A percentile compares a stretch with the other conserved stretches of the same genome.
Evolutionary conservation across 441 rosid species (phyloP).

Genomic region (Gossypium laxum): DNA sequence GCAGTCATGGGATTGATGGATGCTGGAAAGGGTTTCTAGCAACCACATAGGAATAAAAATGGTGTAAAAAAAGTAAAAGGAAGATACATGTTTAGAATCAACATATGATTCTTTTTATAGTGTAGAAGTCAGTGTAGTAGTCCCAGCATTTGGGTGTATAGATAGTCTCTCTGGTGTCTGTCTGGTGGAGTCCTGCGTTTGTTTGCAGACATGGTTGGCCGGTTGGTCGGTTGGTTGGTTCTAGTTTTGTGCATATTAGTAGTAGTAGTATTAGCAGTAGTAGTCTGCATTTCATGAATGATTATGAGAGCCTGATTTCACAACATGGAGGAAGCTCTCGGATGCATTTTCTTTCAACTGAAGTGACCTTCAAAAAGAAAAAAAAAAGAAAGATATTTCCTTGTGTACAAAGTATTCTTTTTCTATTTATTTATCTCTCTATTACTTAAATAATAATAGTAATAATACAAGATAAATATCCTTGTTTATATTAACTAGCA

Average conservation of each 20-base stretch:
- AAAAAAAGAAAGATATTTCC: neutral
- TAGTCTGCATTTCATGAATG: conserved; percentile 20
- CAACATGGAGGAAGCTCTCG: conserved; percentile 33
- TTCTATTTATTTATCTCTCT: neutral
- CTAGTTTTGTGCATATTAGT: conserved; percentile 38
- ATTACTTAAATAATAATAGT: neutral
- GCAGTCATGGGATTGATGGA: conserved; percentile 38
- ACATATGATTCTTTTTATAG: conserved; percentile 58
- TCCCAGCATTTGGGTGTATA: conserved; percentile 54
- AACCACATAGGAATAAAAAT: conserved; percentile 32
- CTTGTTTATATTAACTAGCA: too few relatives aligned
- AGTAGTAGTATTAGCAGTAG: conserved; percentile 21
- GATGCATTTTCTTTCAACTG: conserved; percentile 8
- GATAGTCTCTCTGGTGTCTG: conserved; percentile 45
- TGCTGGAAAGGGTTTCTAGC: conserved; percentile 42
- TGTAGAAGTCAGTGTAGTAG: conserved; percentile 5
- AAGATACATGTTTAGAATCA: conserved; percentile 43
- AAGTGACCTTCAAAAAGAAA: neutral
- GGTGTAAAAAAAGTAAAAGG: conserved; percentile 14
- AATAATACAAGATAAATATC: too few relatives aligned
- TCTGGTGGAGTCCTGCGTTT: conserved; percentile 40
- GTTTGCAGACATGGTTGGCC: conserved; percentile 29
- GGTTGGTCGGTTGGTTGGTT: conserved; percentile 16
- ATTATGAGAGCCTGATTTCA: conserved; percentile 38
- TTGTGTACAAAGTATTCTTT: conserved; percentile 5